phyloP scores from a whole-genome alignment of 495 filamentous ascomycete genomes.

The Tuber calosporum region DNA sequence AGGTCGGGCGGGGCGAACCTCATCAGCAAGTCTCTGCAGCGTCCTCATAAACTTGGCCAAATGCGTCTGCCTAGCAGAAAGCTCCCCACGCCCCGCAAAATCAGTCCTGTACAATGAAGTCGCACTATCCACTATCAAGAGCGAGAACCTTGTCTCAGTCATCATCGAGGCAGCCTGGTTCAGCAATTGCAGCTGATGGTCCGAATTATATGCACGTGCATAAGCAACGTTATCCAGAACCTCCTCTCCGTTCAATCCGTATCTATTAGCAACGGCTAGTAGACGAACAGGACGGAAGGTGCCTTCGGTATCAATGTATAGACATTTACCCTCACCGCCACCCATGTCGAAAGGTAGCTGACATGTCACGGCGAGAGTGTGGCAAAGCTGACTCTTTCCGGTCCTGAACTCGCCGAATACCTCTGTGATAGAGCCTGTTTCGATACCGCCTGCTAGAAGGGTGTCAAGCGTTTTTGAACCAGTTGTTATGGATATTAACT shows the following conservation, averaged over 20 bases:
- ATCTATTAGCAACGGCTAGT: conserved; percentile 84
- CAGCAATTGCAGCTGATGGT: conserved; percentile 89
- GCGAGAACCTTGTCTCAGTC: conserved; percentile 95
- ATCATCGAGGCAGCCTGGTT: conserved; percentile 97
- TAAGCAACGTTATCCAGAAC: conserved; percentile 98
- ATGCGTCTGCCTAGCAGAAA: conserved; percentile 82
- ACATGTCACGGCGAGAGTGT: conserved; percentile 96
- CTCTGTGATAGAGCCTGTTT: conserved; percentile 97
- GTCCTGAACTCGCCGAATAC: conserved; percentile 97
- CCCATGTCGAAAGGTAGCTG: conserved; percentile 98
- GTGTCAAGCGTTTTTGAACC: conserved; percentile 96
- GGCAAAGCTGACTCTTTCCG: conserved; percentile 96
- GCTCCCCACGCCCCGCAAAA: conserved; percentile 87
- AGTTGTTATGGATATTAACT: conserved; percentile 94
- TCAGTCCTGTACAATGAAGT: conserved; percentile 94
- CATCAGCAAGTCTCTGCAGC: conserved; percentile 86
- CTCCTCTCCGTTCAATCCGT: conserved; percentile 89
- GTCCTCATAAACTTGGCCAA: conserved; percentile 96
- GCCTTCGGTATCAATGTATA: conserved; percentile 98
- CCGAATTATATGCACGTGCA: conserved; percentile 94
- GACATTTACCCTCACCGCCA: conserved; percentile 92
- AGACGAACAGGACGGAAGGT: conserved; percentile 91
- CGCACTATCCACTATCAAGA: conserved; percentile 89
- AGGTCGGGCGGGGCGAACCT: conserved; percentile 39
- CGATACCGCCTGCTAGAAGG: conserved; percentile 84